Evolutionary conservation across 805 yeast genomes (phyloP).

Genomic region (Zygotorulaspora sp.): DNA sequence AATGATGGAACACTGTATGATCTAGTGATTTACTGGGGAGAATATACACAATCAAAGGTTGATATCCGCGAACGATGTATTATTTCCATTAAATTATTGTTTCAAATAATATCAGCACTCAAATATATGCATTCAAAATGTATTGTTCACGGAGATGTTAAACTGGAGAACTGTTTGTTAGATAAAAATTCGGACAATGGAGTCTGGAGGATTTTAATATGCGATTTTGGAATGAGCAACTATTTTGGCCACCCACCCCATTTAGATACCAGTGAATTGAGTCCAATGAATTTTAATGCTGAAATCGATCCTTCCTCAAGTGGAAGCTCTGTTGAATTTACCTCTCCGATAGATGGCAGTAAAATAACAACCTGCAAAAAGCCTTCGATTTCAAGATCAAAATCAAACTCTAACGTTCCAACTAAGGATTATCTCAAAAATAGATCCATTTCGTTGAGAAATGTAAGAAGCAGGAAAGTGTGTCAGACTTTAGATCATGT

Average conservation of each 20-base stretch:
- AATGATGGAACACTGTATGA: constrained; percentile 81
- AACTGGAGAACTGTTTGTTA: constrained; percentile 73
- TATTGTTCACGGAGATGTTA: constrained; percentile 77
- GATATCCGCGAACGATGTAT: constrained; percentile 35
- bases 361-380: constrained; percentile 12
- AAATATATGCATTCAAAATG: constrained; percentile 54
- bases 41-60: constrained; percentile 32
- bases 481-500: constrained; percentile 35
- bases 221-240: constrained; percentile 87
- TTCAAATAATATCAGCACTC: constrained; percentile 57
- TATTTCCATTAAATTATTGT: constrained; percentile 38
- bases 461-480: constrained; percentile 26
- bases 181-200: constrained; percentile 37
- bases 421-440: background rate
- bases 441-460: constrained; percentile 17
- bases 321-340: constrained; percentile 12
- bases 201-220: constrained; percentile 46
- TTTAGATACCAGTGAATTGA: background rate
- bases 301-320: background rate
- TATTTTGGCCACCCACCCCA: constrained; percentile 10
- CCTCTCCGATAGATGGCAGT: constrained; percentile 11
- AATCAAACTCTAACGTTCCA: constrained; percentile 25
- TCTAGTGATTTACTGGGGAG: constrained; percentile 64
- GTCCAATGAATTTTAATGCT: background rate
- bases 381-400: constrained; percentile 36